Percentiles rank a stretch among this genome's conserved stretches.
These are phyloP conservation scores for Pseudonitzschia multiseries DNA, from an alignment of 108 stramenopile genomes.

Conservation along the genomic window DNA sequence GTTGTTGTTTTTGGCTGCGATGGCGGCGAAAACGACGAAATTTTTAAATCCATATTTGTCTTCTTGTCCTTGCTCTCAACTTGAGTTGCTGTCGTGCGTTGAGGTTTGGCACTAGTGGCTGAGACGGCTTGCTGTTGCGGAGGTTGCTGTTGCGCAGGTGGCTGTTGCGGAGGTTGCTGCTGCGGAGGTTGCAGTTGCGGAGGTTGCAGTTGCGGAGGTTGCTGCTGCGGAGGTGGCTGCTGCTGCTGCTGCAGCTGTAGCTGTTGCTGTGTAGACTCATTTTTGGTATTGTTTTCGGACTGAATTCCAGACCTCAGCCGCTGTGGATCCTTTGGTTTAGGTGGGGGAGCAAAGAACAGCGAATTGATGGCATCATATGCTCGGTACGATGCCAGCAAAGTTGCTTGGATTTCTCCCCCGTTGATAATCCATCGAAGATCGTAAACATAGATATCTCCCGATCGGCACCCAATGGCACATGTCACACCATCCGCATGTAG, in stretches of 20 bases:
- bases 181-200: not conserved
- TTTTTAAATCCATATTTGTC: not conserved
- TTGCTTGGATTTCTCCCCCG: not conserved
- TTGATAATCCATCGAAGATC: constrained; percentile 28
- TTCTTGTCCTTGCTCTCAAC: not conserved
- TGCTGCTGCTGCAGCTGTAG: not conserved
- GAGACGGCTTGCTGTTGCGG: not conserved
- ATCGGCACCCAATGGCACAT: constrained; percentile 38
- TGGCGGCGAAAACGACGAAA: constrained; percentile 11
- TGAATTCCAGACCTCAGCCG: not conserved
- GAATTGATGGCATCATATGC: constrained; percentile 15
- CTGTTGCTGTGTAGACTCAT: not conserved
- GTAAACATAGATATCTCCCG: constrained; percentile 34
- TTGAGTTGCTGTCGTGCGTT: not conserved
- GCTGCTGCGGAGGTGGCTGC: not conserved
- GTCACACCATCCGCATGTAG: constrained; percentile 34
- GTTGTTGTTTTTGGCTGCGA: not conserved
- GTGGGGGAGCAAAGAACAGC: constrained; percentile 36
- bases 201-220: not conserved
- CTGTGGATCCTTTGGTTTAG: constrained; percentile 19
- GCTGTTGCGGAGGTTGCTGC: not conserved
- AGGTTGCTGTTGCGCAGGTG: not conserved
- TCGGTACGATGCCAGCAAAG: constrained; percentile 16
- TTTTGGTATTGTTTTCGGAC: not conserved
- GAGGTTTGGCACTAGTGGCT: not conserved